Conservation (phyloP, 2,329 filamentous ascomycete species). For the Hypoxylon sp. region DNA sequence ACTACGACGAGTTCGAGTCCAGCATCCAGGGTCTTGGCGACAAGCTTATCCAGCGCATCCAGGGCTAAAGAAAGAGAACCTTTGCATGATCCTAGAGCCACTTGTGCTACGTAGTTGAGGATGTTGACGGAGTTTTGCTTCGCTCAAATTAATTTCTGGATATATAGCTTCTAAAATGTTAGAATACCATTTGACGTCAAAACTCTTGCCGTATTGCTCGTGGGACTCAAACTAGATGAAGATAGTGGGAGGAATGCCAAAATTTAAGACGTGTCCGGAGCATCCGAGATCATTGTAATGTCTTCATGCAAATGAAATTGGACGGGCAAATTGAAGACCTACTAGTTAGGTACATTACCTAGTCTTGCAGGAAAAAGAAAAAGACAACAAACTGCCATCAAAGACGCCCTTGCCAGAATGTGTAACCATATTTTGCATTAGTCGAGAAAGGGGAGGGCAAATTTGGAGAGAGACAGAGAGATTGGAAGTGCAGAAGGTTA, state of each 20-base stretch:
- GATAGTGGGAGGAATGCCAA: background rate
- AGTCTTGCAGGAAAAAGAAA: no score
- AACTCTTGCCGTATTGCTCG: background rate
- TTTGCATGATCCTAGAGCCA: background rate
- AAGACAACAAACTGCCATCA: no score
- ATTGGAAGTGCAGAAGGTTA: background rate
- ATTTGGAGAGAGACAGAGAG: no score
- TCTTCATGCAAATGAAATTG: no score
- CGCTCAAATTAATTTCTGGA: background rate
- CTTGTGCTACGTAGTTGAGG: background rate
- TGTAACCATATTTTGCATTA: no score
- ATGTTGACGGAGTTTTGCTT: background rate
- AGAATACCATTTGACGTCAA: background rate
- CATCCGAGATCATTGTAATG: background rate
- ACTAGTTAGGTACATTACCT: no score
- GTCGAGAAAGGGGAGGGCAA: no score
- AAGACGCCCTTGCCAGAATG: no score
- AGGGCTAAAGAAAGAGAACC: conserved; percentile 22
- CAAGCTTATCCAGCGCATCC: conserved; percentile 62
- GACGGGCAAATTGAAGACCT: no score
- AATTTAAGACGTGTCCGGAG: background rate
- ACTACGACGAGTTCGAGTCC: conserved; percentile 65
- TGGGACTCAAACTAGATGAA: background rate
- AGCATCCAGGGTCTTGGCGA: conserved; percentile 68
- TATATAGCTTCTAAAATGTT: conserved; percentile 17